phyloP scores from a whole-genome alignment of 1,284 basidiomycete genomes.

The Puccinia horiana region DNA sequence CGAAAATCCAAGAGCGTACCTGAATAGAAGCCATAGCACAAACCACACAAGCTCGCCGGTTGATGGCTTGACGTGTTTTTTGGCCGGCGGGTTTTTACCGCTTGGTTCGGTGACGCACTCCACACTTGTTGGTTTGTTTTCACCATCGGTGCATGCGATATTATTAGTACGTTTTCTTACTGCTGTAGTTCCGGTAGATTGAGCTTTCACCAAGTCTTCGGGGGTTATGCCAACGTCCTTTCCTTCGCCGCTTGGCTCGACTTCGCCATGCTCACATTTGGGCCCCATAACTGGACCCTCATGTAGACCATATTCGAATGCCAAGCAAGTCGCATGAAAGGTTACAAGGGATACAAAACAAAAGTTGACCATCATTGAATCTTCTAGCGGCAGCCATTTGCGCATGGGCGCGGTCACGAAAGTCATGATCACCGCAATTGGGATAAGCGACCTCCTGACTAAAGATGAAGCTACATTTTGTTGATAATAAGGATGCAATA shows the following conservation, averaged over 20 bases:
- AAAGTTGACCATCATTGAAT: slow-evolving; percentile 45
- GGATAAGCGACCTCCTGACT: slow-evolving; percentile 32
- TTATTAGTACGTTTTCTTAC: background rate
- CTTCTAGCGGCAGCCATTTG: slow-evolving; percentile 38
- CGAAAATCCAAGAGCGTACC: slow-evolving; percentile 22
- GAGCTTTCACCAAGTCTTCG: background rate
- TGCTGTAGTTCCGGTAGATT: background rate
- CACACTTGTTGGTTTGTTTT: background rate
- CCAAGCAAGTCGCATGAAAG: slow-evolving; percentile 40
- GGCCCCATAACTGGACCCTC: slow-evolving; percentile 34
- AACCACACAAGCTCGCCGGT: slow-evolving; percentile 30
- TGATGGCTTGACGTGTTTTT: background rate
- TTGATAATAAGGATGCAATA: slow-evolving; percentile 46
- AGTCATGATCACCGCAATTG: slow-evolving; percentile 31
- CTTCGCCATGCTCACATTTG: background rate
- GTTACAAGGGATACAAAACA: slow-evolving; percentile 35
- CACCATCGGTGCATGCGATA: background rate
- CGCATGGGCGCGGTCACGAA: slow-evolving; percentile 30
- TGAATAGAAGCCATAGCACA: slow-evolving; percentile 42
- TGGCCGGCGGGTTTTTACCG: slow-evolving; percentile 7
- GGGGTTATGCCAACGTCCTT: background rate
- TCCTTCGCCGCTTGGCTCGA: background rate
- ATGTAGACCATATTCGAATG: slow-evolving; percentile 37
- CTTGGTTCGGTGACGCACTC: background rate
- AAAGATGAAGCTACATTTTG: slow-evolving; percentile 21